Evolutionary conservation across 352 stramenopile genomes (phyloP).

Genomic region (Phytopythium cucurbitacearum): DNA sequence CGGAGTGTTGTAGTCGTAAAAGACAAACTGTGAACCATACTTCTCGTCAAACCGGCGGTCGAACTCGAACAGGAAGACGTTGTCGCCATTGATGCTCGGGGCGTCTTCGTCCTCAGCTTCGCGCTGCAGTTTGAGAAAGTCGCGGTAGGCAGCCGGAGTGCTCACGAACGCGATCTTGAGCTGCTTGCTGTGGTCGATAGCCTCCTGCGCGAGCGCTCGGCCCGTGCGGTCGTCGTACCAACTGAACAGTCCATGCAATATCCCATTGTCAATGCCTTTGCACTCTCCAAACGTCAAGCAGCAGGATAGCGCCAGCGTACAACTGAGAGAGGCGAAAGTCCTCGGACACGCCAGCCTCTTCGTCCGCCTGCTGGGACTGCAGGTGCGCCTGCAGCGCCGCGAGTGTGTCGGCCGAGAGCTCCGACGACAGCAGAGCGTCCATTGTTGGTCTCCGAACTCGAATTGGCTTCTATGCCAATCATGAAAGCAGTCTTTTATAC

Average conservation of each 20-base stretch:
- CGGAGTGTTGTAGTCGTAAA: conserved; percentile 58
- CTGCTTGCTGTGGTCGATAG: conserved; percentile 46
- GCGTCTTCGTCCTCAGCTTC: conserved; percentile 15
- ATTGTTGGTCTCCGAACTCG: conserved; percentile 13
- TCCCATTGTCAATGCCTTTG: too few relatives aligned
- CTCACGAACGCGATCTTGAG: conserved; percentile 45
- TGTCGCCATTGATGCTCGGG: conserved; percentile 17
- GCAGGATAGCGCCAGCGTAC: conserved; percentile 8
- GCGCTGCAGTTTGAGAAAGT: conserved; percentile 34
- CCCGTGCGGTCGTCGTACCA: conserved; percentile 54
- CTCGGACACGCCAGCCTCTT: conserved; percentile 37
- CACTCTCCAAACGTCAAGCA: neutral
- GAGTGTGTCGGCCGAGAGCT: conserved; percentile 48
- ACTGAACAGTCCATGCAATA: conserved; percentile 11
- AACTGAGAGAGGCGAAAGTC: conserved; percentile 59
- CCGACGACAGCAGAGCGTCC: conserved; percentile 35
- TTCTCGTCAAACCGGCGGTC: conserved; percentile 51
- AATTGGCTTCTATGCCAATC: neutral
- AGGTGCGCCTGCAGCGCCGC: conserved; percentile 47
- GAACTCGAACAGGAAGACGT: conserved; percentile 56
- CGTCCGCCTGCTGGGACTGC: conserved; percentile 27
- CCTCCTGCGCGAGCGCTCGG: conserved; percentile 38
- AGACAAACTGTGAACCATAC: conserved; percentile 45
- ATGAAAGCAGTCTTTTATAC: too few relatives aligned
- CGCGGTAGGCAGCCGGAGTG: conserved; percentile 40